Evolutionary conservation across 345 rosid species (phyloP), one percentile per base, ranked within the genome.

Genomic region (Nephelium lappaceum): DNA sequence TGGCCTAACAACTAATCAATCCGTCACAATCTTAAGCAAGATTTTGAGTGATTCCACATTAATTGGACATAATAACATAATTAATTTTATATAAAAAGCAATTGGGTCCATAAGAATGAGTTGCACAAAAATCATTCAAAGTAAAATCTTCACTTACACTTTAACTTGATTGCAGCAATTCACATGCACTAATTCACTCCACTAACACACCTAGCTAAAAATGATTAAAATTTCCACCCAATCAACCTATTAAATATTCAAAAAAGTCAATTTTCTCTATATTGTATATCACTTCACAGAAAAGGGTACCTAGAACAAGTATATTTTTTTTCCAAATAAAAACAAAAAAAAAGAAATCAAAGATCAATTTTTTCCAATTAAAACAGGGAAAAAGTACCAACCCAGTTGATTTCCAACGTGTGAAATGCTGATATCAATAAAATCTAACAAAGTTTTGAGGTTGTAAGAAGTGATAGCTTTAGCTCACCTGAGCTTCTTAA

Each of bases 131-230:
- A 74, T 61, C 69, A 18, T 16, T 74, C 10, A 74, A 74, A 62
- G 58, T 25, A 74, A 49, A 74, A 62, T 24, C 77, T 42, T 43
- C 16, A 23, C 69, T 61, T 74, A 58, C 24, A 74, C 58, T 62
- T 62, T 25, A 71, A 23, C 74, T 71, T 31, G n/a, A 58, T 38
- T 18, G 49, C 6, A 39, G 76, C 67, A 72, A 36, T 57, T 72
- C 75, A n/a, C 65, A 38, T 38, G 64, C 1, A 12, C 11, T 19
- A 18, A n/a, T n/a, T 24, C 31, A 71, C 31, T 71, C 51, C 47
- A 24, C 15, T 6, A 45, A 45, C 39, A 23, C 8, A 14, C 57
- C 25, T 12, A 14, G 14, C 49, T 31, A 8, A 45, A 45, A 45
- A 45, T 45, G 0, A 45, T 45, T 12, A 47, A 47, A 47, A 47